Conservation (phyloP, 371 early-diverging fungal genomes). For the Astathelohania contejeani region DNA sequence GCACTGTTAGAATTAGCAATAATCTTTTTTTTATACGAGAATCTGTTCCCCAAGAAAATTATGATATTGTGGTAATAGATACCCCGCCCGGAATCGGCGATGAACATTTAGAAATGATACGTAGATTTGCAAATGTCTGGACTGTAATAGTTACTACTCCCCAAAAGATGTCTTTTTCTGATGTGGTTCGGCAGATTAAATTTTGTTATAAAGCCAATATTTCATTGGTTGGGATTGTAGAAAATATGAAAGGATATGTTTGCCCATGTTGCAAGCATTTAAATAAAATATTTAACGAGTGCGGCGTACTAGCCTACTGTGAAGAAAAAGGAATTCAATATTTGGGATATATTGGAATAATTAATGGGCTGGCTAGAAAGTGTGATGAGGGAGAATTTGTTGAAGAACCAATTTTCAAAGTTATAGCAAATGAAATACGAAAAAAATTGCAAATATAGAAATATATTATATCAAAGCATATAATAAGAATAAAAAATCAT, state of each 20-base stretch:
- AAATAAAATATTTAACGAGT: constrained; percentile 18
- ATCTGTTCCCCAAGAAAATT: constrained; percentile 12
- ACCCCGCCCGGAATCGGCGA: constrained; percentile 53
- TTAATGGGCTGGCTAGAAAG: not conserved
- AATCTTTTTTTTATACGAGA: constrained; percentile 17
- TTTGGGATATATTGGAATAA: not conserved
- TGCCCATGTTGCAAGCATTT: constrained; percentile 32
- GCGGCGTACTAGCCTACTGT: not conserved
- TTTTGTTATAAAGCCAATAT: constrained; percentile 49
- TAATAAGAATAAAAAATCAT: no score
- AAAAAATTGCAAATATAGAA: no score
- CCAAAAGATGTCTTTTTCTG: constrained; percentile 43
- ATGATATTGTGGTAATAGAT: constrained; percentile 47
- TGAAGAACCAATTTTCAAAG: not conserved
- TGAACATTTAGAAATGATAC: constrained; percentile 44
- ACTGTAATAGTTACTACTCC: constrained; percentile 48
- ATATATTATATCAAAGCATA: no score
- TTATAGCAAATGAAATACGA: not conserved
- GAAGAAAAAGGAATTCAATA: not conserved
- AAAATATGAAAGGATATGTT: constrained; percentile 47
- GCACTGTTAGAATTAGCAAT: constrained; percentile 3
- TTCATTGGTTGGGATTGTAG: constrained; percentile 43
- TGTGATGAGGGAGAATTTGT: not conserved
- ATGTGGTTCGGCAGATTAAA: constrained; percentile 41
- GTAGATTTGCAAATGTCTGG: constrained; percentile 33